Percentiles rank a stretch among this genome's conserved stretches.
phyloP scores from a whole-genome alignment of 2,329 filamentous ascomycete genomes.

The Bipolaris sorokiniana region DNA sequence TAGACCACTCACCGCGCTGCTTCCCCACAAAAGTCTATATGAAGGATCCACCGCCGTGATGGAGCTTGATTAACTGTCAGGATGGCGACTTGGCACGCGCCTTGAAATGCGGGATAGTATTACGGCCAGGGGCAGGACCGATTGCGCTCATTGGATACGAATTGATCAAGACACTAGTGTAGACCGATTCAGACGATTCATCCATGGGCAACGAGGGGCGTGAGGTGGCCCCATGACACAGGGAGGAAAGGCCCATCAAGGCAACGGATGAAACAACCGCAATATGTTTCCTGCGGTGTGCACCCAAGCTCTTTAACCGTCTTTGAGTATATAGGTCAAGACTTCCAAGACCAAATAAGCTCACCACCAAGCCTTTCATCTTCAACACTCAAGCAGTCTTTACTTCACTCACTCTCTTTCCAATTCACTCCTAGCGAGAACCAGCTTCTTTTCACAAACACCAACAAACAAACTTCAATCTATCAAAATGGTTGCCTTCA shows the following conservation, averaged over 20 bases:
- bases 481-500: slow-evolving; percentile 37
- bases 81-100: slow-evolving; percentile 3
- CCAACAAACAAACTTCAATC: neutral
- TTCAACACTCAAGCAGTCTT: slow-evolving; percentile 1
- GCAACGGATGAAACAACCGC: slow-evolving; percentile 6
- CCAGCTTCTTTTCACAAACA: neutral
- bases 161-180: neutral
- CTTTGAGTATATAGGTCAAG: slow-evolving; percentile 9
- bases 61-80: slow-evolving; percentile 10
- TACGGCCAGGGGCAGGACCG: neutral
- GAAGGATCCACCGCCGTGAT: slow-evolving; percentile 4
- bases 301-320: slow-evolving; percentile 10
- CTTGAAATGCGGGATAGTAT: neutral
- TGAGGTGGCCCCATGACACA: neutral
- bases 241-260: neutral
- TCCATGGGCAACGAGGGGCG: neutral
- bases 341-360: slow-evolving; percentile 2
- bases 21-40: slow-evolving; percentile 13
- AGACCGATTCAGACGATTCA: neutral
- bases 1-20: neutral
- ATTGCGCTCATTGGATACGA: neutral
- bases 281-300: slow-evolving; percentile 10
- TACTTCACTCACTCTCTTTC: neutral
- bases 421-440: neutral
- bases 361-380: slow-evolving; percentile 7